A percentile compares a stretch with the other conserved stretches of the same genome.
These are phyloP conservation scores for Ustilago loliicola DNA, from an alignment of 1,284 basidiomycete species.

Conservation along the genomic window DNA sequence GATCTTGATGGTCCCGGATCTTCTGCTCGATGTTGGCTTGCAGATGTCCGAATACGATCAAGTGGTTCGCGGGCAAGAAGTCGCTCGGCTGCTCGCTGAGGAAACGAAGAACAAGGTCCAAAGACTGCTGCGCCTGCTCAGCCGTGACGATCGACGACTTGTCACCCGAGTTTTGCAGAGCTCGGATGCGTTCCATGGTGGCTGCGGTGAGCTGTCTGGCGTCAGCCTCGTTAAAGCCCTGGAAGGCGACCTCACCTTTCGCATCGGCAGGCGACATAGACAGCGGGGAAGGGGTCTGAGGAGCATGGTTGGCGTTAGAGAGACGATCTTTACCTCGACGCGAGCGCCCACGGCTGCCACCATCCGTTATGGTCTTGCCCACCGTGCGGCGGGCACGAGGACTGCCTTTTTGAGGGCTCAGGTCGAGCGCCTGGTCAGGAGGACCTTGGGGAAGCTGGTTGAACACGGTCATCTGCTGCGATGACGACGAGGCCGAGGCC, in stretches of 20 bases:
- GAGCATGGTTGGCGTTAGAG: constrained; percentile 36
- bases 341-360: constrained; percentile 25
- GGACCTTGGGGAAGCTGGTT: constrained; percentile 10
- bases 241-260: constrained; percentile 4
- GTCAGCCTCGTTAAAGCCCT: constrained; percentile 6
- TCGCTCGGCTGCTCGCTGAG: constrained; percentile 46
- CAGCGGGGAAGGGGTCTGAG: constrained; percentile 44
- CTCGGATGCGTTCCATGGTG: constrained; percentile 29
- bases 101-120: constrained; percentile 45
- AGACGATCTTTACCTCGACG: constrained; percentile 35
- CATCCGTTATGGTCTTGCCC: constrained; percentile 9
- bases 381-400: constrained; percentile 17
- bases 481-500: neutral
- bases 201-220: constrained; percentile 25
- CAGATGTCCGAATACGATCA: constrained; percentile 42
- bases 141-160: constrained; percentile 30
- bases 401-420: constrained; percentile 18
- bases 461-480: constrained; percentile 11
- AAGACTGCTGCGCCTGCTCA: constrained; percentile 42
- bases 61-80: constrained; percentile 41
- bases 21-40: constrained; percentile 50
- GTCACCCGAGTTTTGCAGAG: constrained; percentile 19
- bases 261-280: constrained; percentile 38
- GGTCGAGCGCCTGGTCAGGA: neutral
- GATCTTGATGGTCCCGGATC: constrained; percentile 19